phyloP scores from a whole-genome alignment of 1,284 basidiomycete species.

The Ustilago shanxiensis region DNA sequence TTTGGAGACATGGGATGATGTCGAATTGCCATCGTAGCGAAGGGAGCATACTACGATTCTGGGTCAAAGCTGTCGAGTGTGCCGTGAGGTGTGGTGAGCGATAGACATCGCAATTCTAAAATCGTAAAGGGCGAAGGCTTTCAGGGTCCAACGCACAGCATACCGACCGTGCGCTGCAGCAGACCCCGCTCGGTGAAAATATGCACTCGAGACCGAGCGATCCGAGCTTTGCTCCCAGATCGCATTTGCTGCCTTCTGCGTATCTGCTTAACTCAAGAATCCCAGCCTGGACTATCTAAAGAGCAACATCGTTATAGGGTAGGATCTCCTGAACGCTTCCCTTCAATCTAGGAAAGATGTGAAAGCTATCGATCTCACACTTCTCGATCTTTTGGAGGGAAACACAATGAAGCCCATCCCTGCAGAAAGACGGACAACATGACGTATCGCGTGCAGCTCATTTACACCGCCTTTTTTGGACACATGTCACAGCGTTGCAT shows the following conservation, averaged over 20 bases:
- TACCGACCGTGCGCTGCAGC: neutral
- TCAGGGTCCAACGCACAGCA: constrained; percentile 12
- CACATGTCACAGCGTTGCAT: constrained; percentile 2
- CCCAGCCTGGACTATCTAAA: too few relatives aligned
- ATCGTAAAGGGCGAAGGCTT: neutral
- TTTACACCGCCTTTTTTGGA: constrained; percentile 1
- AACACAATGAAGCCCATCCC: neutral
- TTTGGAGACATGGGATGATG: too few relatives aligned
- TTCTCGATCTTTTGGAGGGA: neutral
- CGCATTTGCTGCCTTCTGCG: neutral
- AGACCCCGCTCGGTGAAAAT: constrained; percentile 16
- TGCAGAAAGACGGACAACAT: constrained; percentile 14
- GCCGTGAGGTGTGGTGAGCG: too few relatives aligned
- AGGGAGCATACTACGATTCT: too few relatives aligned
- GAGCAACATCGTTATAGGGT: too few relatives aligned
- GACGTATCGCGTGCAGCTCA: constrained; percentile 22
- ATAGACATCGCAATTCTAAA: too few relatives aligned
- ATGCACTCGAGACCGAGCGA: constrained; percentile 35
- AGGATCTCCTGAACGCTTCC: too few relatives aligned
- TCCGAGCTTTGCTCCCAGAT: constrained; percentile 17
- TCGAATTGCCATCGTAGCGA: too few relatives aligned
- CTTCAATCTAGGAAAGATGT: too few relatives aligned
- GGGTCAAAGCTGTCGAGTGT: too few relatives aligned
- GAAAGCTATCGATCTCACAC: neutral
- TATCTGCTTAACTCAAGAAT: too few relatives aligned